A percentile compares a stretch with the other conserved stretches of the same genome.
Evolutionary conservation across 225 moss, liverwort and hornwort genomes (phyloP).

Genomic region (Marchantia polymorpha): DNA sequence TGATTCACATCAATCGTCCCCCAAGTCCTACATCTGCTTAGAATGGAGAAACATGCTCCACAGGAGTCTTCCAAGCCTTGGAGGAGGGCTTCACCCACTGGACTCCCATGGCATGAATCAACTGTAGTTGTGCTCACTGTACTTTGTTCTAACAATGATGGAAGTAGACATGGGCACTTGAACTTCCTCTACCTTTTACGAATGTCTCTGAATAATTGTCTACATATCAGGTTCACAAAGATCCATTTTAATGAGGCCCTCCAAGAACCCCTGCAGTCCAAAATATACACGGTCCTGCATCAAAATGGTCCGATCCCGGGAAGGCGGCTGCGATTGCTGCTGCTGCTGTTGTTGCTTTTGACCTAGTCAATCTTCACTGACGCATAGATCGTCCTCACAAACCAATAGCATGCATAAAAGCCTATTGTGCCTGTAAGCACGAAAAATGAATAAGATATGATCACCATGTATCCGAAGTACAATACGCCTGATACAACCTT

Average conservation of each 20-base stretch:
- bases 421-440: conserved; percentile 88
- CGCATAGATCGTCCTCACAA: conserved; percentile 86
- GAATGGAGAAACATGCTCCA: conserved; percentile 25
- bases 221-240: conserved; percentile 45
- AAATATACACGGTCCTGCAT: conserved; percentile 55
- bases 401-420: conserved; percentile 95
- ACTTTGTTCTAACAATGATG: conserved; percentile 28
- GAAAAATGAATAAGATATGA: conserved; percentile 92
- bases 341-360: conserved; percentile 14
- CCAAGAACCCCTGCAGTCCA: conserved; percentile 47
- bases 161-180: conserved; percentile 30
- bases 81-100: conserved; percentile 23
- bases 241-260: conserved; percentile 27
- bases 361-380: conserved; percentile 84
- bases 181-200: conserved; percentile 33
- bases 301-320: conserved; percentile 30
- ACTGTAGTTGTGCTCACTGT: conserved; percentile 31
- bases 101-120: conserved; percentile 32
- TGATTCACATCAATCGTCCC: conserved; percentile 33
- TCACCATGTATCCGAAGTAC: conserved; percentile 95
- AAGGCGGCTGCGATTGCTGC: conserved; percentile 23
- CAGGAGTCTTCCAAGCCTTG: conserved; percentile 16
- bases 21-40: conserved; percentile 24
- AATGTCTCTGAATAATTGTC: conserved; percentile 45
- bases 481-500: conserved; percentile 77